Evolutionary conservation across 225 moss, liverwort and hornwort genomes (phyloP), one percentile per base, ranked within the genome.

Genomic region (Neckera pumila): DNA sequence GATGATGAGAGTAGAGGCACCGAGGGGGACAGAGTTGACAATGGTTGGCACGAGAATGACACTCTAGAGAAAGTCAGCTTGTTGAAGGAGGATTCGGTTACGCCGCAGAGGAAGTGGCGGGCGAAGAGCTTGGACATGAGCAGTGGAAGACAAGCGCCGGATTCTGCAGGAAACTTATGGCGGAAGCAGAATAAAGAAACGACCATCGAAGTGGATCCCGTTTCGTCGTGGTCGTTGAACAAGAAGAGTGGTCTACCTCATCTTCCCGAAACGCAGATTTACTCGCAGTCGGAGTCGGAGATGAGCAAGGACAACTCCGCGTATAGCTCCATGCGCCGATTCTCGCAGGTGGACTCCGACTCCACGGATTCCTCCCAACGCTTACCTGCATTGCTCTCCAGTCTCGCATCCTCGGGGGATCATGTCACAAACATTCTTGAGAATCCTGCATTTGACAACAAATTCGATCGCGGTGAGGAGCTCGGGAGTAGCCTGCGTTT

Each of bases 251-350:
- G 71, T 12, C 86, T 93, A 9, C 92, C 94, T 65, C 89, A 90
- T 42, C 87, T 94, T 33, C 86, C 89, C 21, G 94, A 93, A 88
- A 87, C 89, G 36, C 90, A 90, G 23, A 84, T 91, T 17, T 92
- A 91, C 84, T 92, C 94, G 65, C 94, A 92, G 62, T 90, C 90
- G 67, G 91, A 88, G 14, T 89, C 89, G 16, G 92, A 94, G 34
- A 78, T 89, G 92, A 94, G 94, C 84, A 94, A 92, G 86, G 92
- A 91, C n/a, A 86, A 89, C 58, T 94, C 94, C 69, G 92, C 90
- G 8, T 76, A 90, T 49, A 91, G 90, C 80, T 94, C 92, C 54
- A 49, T 89, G 58, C 91, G 87, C 4, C 86, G 89, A 6, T 88
- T 93, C 51, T 91, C 92, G 34, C 92, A 90, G 80, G 85, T 91